These are phyloP conservation scores for Allium fistulosum DNA, from an alignment of 106 monocot genomes.

Conservation along the genomic window DNA sequence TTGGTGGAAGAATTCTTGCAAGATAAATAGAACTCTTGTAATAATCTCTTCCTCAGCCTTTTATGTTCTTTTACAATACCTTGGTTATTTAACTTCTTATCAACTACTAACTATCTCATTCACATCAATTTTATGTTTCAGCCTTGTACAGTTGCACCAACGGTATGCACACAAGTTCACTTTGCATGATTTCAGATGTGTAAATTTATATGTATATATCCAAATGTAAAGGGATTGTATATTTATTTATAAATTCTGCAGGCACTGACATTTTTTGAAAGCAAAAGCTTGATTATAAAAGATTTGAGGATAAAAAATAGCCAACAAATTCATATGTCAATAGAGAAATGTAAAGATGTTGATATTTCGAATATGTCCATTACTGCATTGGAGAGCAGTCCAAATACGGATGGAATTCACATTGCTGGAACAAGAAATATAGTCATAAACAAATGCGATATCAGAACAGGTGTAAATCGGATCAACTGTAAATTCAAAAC, in stretches of 20 bases:
- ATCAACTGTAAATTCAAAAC: not conserved
- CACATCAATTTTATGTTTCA: conserved; percentile 21
- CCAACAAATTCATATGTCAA: conserved; percentile 67
- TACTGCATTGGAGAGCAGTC: conserved; percentile 45
- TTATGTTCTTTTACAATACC: not conserved
- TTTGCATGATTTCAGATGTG: conserved; percentile 1
- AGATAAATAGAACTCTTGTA: conserved; percentile 15
- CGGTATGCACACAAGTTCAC: conserved; percentile 30
- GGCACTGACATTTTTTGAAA: conserved; percentile 56
- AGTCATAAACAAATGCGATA: conserved; percentile 32
- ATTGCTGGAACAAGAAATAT: conserved; percentile 41
- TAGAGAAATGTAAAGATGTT: conserved; percentile 39
- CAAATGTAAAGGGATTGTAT: not conserved
- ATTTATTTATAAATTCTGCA: conserved; percentile 6
- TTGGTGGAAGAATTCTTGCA: conserved; percentile 27
- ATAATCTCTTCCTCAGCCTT: not conserved
- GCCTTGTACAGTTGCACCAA: conserved; percentile 67
- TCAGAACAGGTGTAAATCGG: conserved; percentile 40
- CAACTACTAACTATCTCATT: not conserved
- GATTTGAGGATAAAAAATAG: conserved; percentile 45
- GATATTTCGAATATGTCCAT: conserved; percentile 29
- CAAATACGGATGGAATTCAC: conserved; percentile 91
- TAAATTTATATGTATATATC: not conserved
- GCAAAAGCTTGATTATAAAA: conserved; percentile 40
- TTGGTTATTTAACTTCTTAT: not conserved